Conservation (phyloP, 345 rosid genomes). For the Murraya koenigii region DNA sequence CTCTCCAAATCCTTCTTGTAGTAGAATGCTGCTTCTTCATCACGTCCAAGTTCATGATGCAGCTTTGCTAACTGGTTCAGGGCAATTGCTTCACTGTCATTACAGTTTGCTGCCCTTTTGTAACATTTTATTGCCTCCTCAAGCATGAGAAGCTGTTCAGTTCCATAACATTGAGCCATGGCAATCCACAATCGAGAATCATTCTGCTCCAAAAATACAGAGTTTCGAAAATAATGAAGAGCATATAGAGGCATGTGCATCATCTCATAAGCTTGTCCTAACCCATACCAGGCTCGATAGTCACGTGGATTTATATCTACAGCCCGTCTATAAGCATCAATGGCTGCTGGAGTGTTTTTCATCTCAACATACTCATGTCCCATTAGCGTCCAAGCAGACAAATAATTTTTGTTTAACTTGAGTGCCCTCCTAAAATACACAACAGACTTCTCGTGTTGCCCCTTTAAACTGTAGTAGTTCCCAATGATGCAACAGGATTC, state of each 20-base stretch:
- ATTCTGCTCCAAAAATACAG: conserved; percentile 82
- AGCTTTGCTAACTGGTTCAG: conserved; percentile 79
- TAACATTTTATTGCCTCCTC: conserved; percentile 96
- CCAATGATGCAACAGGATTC: conserved; percentile 98
- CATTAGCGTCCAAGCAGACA: conserved; percentile 98
- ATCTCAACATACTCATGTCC: conserved; percentile 97
- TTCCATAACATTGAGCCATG: conserved; percentile 92
- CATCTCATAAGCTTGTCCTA: conserved; percentile 98
- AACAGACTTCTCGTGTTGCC: conserved; percentile 91
- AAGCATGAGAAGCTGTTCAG: conserved; percentile 82
- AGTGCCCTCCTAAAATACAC: conserved; percentile 97
- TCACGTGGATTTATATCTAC: conserved; percentile 89
- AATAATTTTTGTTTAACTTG: conserved; percentile 77
- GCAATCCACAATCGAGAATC: conserved; percentile 98
- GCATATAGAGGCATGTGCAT: conserved; percentile 91
- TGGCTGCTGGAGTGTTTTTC: conserved; percentile 95
- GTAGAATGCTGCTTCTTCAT: conserved; percentile 88
- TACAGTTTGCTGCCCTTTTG: conserved; percentile 74
- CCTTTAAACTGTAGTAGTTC: conserved; percentile 94
- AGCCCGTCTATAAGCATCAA: conserved; percentile 94
- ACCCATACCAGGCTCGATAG: conserved; percentile 96
- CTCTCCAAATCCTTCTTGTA: conserved; percentile 85
- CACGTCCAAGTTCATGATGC: conserved; percentile 58
- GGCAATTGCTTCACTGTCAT: conserved; percentile 91
- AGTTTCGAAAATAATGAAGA: conserved; percentile 88